phyloP scores from a whole-genome alignment of 2,329 filamentous ascomycete species.

The Penicillium occitanis region DNA sequence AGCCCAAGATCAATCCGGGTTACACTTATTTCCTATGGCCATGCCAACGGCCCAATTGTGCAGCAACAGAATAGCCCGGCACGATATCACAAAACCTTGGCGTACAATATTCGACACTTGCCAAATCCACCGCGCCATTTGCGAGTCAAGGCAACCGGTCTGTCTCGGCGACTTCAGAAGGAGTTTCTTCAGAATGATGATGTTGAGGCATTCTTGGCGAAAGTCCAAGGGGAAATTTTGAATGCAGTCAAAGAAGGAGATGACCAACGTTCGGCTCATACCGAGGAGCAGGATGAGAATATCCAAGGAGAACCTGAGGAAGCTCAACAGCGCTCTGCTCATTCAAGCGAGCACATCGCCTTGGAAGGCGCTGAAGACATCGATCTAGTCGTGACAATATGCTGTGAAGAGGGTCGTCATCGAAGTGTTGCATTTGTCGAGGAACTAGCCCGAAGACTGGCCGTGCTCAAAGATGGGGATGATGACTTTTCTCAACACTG shows the following conservation, averaged over 20 bases:
- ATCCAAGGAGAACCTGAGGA: background rate
- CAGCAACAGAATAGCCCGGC: background rate
- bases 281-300: background rate
- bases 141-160: background rate
- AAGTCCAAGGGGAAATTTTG: background rate
- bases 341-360: background rate
- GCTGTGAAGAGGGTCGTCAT: slow-evolving; percentile 1
- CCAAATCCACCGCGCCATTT: background rate
- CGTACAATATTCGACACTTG: slow-evolving; percentile 1
- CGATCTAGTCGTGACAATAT: background rate
- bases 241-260: background rate
- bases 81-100: background rate
- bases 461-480: background rate
- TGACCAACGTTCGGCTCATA: background rate
- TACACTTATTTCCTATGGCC: background rate
- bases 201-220: background rate
- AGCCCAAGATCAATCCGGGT: background rate
- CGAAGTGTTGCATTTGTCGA: background rate
- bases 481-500: background rate
- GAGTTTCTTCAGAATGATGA: background rate
- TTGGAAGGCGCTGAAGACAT: background rate
- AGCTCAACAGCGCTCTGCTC: background rate
- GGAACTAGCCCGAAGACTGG: background rate
- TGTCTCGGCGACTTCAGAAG: slow-evolving; percentile 1
- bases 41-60: background rate